phyloP scores from a whole-genome alignment of 2,329 filamentous ascomycete species.

The Arthrinium phaeospermum region DNA sequence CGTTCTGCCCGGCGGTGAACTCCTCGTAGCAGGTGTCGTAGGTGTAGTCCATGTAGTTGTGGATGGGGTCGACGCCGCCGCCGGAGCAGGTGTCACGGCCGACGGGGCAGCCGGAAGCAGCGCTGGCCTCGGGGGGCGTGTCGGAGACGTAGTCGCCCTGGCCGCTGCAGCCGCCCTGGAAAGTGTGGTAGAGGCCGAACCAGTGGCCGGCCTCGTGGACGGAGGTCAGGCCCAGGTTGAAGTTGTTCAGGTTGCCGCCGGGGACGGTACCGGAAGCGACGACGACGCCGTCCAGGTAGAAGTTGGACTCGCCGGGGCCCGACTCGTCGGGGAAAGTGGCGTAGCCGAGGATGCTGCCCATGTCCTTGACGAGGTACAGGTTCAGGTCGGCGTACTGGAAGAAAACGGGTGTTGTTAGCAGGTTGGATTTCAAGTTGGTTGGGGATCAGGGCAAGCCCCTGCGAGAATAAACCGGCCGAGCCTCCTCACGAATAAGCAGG shows the following conservation, averaged over 20 bases:
- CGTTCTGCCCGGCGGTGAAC: constrained; percentile 50
- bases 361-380: constrained; percentile 49
- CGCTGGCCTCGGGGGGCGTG: constrained; percentile 45
- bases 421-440: neutral
- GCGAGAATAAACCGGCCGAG: too few relatives aligned
- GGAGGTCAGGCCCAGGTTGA: constrained; percentile 25
- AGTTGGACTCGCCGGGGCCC: constrained; percentile 38
- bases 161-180: constrained; percentile 47
- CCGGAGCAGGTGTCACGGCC: constrained; percentile 36
- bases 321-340: constrained; percentile 52
- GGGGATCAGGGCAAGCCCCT: too few relatives aligned
- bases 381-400: constrained; percentile 48
- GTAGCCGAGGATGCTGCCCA: constrained; percentile 47
- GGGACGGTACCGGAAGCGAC: constrained; percentile 45
- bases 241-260: constrained; percentile 41
- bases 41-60: constrained; percentile 46
- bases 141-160: constrained; percentile 48
- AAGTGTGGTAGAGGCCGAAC: constrained; percentile 55
- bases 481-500: too few relatives aligned
- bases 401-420: neutral
- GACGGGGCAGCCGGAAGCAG: constrained; percentile 43
- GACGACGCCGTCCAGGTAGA: constrained; percentile 48
- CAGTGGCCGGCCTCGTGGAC: constrained; percentile 55
- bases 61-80: constrained; percentile 39
- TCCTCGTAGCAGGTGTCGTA: constrained; percentile 51